phyloP scores from a whole-genome alignment of 495 filamentous ascomycete genomes.

The Evansstolkia leycettana region DNA sequence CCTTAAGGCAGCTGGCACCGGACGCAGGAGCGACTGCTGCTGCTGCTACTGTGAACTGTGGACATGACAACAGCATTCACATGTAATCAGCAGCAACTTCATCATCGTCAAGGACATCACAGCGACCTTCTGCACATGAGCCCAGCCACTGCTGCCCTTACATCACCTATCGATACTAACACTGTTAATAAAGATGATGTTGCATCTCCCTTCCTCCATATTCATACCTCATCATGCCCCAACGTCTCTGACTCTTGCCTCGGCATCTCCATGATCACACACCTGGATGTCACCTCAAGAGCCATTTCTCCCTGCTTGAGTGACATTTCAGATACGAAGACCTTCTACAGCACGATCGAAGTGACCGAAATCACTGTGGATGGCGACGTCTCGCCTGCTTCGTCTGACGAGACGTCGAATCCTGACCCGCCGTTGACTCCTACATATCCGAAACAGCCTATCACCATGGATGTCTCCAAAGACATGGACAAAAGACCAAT shows the following conservation, averaged over 20 bases:
- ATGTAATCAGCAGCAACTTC: too few species aligned
- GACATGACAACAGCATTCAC: too few species aligned
- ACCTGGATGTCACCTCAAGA: too few species aligned
- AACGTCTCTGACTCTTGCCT: background rate
- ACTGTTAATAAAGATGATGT: too few species aligned
- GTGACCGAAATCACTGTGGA: background rate
- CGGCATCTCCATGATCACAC: background rate
- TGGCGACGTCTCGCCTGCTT: background rate
- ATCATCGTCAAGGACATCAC: too few species aligned
- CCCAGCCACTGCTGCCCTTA: background rate
- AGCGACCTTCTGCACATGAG: background rate
- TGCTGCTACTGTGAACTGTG: too few species aligned
- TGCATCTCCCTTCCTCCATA: background rate
- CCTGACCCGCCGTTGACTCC: background rate
- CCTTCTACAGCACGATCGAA: constrained; percentile 3
- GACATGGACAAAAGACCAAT: too few species aligned
- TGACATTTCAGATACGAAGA: constrained; percentile 2
- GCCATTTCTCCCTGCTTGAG: constrained; percentile 1
- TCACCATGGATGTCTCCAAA: background rate
- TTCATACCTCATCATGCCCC: background rate
- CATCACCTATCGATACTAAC: too few species aligned
- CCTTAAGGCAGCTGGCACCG: too few species aligned
- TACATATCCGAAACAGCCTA: background rate
- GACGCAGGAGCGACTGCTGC: too few species aligned
- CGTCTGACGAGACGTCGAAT: background rate